Percentiles rank a stretch among this genome's conserved stretches.
Conservation (phyloP, 352 stramenopile genomes). For the Pythium sp. region DNA sequence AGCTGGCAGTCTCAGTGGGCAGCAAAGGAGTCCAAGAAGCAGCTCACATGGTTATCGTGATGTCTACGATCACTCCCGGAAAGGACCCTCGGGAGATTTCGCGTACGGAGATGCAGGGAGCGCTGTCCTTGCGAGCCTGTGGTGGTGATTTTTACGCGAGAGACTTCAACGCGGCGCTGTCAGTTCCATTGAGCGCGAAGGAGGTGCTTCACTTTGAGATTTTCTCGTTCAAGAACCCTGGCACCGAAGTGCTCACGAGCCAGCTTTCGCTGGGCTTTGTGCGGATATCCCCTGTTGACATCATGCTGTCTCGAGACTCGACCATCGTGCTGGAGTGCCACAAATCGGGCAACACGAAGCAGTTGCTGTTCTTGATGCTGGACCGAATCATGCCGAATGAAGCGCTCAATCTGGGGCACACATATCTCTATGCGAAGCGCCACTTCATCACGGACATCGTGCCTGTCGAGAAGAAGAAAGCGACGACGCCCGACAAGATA, state of each 20-base stretch:
- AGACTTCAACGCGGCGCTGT: constrained; percentile 75
- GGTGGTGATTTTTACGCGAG: constrained; percentile 73
- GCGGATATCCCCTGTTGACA: constrained; percentile 62
- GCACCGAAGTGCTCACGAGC: constrained; percentile 45
- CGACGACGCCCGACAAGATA: constrained; percentile 27
- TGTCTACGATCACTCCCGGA: constrained; percentile 52
- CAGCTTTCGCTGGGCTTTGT: constrained; percentile 78
- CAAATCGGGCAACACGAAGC: constrained; percentile 41
- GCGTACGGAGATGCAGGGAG: constrained; percentile 74
- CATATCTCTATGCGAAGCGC: constrained; percentile 78
- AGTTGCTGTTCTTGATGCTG: constrained; percentile 70
- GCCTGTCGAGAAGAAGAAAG: constrained; percentile 45
- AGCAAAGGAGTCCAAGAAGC: constrained; percentile 66
- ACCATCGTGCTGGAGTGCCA: constrained; percentile 74
- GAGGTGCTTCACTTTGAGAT: constrained; percentile 82
- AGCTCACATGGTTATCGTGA: constrained; percentile 71
- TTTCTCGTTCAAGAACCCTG: constrained; percentile 56
- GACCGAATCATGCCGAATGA: constrained; percentile 69
- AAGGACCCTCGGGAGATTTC: constrained; percentile 56
- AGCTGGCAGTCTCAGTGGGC: constrained; percentile 74
- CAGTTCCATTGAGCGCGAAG: constrained; percentile 56
- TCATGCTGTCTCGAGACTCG: constrained; percentile 73
- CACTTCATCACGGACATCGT: constrained; percentile 79
- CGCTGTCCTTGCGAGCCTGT: constrained; percentile 63
- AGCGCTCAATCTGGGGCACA: constrained; percentile 64